Base-by-base conservation (phyloP, 106 monocot genomes). In the Dioscorea alata region DNA sequence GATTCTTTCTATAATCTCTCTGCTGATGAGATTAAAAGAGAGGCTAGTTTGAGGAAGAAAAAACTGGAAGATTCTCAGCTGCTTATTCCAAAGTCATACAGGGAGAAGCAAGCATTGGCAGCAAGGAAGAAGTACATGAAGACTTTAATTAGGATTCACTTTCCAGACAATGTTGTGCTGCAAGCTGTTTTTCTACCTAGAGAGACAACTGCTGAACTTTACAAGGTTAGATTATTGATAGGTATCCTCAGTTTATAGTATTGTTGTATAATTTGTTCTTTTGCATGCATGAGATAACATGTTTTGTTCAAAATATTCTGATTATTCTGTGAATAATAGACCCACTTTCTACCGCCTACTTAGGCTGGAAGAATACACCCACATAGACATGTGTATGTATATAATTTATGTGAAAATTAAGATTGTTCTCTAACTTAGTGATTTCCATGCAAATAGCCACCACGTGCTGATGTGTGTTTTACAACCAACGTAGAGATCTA, bases 91-190 rank as follows among this genome's bases (percentile, higher is more conserved):
- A 92, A 84, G 69, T 97, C 96, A 28, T 92, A 71, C 49, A 86
- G 69, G 78, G 96, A 92, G 67, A 97, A 92, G 78, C 96, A 97
- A 64, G 79, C 88, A 23, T 64, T 75, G 64, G 76, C 84, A 67
- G 61, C 82, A 31, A 50, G 80, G 34, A 86, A 80, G 64, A 88
- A 75, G 61, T 92, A 89, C 59, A 86, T 82, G 57, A 34, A 71
- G 31, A 70, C 86, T 33, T 67, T 86, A 19, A 82, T 97, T 33
- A 73, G 96, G 59, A 60, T 97, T 64, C 96, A 97, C 59, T 97
- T 97, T 73, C 96, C 96, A 25, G 96, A 97, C 76, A 86, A 92
- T 32, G 84, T 97, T 65, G 76, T 97, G 66, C 86, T 97, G 13
- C 96, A 97, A 59, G 96, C 82, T 57, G 57, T 82, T 4, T 97